Conservation (phyloP, 2,329 filamentous ascomycete genomes). For the Emericellopsis cladophorae region DNA sequence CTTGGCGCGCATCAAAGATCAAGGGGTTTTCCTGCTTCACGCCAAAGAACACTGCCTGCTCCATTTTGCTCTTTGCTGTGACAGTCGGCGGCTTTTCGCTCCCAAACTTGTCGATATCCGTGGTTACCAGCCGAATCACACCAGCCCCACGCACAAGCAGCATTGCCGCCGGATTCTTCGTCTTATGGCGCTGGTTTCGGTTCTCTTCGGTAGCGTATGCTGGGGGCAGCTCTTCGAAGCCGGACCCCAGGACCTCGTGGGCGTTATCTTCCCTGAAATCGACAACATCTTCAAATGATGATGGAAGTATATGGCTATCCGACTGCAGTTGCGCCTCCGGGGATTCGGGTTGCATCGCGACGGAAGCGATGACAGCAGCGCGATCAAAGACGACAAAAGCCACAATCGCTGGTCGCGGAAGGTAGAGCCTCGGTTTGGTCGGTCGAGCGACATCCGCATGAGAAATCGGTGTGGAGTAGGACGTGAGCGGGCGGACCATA, state of each 20-base stretch:
- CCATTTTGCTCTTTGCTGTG: slow-evolving; percentile 77
- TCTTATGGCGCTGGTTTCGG: slow-evolving; percentile 37
- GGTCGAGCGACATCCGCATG: slow-evolving; percentile 18
- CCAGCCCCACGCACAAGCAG: slow-evolving; percentile 52
- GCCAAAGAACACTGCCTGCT: slow-evolving; percentile 91
- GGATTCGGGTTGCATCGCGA: slow-evolving; percentile 53
- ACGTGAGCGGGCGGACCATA: slow-evolving; percentile 55
- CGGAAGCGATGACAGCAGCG: slow-evolving; percentile 65
- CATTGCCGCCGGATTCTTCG: slow-evolving; percentile 49
- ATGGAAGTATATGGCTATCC: slow-evolving; percentile 48
- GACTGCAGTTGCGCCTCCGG: slow-evolving; percentile 65
- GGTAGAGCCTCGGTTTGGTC: slow-evolving; percentile 51
- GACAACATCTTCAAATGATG: slow-evolving; percentile 75
- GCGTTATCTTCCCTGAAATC: slow-evolving; percentile 58
- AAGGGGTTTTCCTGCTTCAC: slow-evolving; percentile 73
- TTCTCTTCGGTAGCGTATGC: slow-evolving; percentile 27
- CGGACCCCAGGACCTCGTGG: slow-evolving; percentile 51
- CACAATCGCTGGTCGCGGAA: slow-evolving; percentile 68
- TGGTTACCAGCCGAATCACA: slow-evolving; percentile 44
- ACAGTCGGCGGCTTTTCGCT: slow-evolving; percentile 47
- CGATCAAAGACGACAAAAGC: slow-evolving; percentile 73
- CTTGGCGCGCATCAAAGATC: slow-evolving; percentile 60
- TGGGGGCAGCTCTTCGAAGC: slow-evolving; percentile 44
- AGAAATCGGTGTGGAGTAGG: slow-evolving; percentile 44
- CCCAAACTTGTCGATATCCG: slow-evolving; percentile 46